Base-by-base conservation (phyloP, 345 rosid species). In the Cardiospermum halicacabum region DNA sequence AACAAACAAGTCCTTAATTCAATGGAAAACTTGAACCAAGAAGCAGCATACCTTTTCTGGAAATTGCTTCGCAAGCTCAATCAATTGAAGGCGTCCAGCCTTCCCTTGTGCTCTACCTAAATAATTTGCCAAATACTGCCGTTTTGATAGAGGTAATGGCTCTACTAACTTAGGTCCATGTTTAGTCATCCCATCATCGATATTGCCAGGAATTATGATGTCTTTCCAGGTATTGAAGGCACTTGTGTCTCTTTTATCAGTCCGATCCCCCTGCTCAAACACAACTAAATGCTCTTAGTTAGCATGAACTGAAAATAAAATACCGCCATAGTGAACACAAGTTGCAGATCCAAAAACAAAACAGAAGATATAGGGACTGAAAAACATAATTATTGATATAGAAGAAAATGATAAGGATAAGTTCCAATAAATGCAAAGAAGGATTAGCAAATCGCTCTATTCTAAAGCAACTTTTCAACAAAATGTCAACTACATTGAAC, bases 61-160 rank as follows among this genome's bases (percentile, higher is more conserved):
- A 77, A 75, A 89, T 71, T 87, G 86, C 72, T 84, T 83, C 58
- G 97, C 80, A 43, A 94, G 91, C 66, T 89, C 87, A 53, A 94
- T 89, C 72, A 94, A 72, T 70, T 80, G 81, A 68, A 94, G 87
- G 53, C 97, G 85, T 27, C 96, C 99, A 75, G 73, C 73, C 72
- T 91, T 94, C 53, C 86, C 91, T 64, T 91, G 99, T 11, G 96
- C 97, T 66, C 99, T 87, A 31, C 97, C 99, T 64, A 94, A 78
- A 77, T 85, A 94, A 77, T 94, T 94, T 3, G 95, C 93, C 75
- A 88, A 73, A 77, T 81, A 87, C 77, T 84, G 89, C 64, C 97
- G 82, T 74, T 83, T 81, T 30, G 83, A 68, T 60, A 94, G 51
- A 74, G 96, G 91, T 79, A 87, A 78, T 64, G 99, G 99, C 71